Percentiles rank a stretch among this genome's conserved stretches.
Conservation (phyloP, 805 yeast species). For the Blastobotrys muscicola region DNA sequence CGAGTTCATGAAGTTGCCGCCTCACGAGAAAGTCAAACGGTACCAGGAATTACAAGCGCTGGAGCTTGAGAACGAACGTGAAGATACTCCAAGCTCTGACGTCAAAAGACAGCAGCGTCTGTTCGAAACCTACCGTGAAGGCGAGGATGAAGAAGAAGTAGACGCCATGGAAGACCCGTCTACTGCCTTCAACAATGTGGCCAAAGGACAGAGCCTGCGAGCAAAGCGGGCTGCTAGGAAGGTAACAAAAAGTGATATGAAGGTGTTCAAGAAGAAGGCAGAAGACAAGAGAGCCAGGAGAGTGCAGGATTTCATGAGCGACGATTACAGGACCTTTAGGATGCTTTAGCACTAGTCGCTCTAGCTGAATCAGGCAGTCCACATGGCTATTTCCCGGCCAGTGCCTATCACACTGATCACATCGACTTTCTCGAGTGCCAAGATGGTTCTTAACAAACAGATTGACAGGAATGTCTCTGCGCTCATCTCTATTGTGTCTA, state of each 20-base stretch:
- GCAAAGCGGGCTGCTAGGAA: constrained; percentile 14
- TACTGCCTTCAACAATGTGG: constrained; percentile 7
- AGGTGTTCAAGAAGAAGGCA: constrained; percentile 13
- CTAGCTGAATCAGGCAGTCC: too few species aligned
- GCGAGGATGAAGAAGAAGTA: not conserved
- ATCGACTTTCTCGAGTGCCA: too few species aligned
- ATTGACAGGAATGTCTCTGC: too few species aligned
- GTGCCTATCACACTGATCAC: too few species aligned
- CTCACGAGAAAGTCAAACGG: constrained; percentile 8
- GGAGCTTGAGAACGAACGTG: not conserved
- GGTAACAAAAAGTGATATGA: constrained; percentile 16
- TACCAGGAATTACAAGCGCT: constrained; percentile 6
- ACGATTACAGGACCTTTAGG: too few species aligned
- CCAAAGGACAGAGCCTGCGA: constrained; percentile 12
- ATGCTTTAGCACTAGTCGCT: too few species aligned
- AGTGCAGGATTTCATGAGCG: too few species aligned
- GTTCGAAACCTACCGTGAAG: not conserved
- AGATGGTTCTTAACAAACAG: too few species aligned
- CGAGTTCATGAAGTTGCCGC: constrained; percentile 6
- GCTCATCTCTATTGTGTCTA: too few species aligned
- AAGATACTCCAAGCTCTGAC: constrained; percentile 1
- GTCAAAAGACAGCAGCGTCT: not conserved
- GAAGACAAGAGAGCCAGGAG: constrained; percentile 7
- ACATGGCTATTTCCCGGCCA: too few species aligned
- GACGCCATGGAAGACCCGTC: not conserved